These are phyloP conservation scores for Hyphodiscus sp. DNA, from an alignment of 2,329 filamentous ascomycete genomes.

Conservation along the genomic window DNA sequence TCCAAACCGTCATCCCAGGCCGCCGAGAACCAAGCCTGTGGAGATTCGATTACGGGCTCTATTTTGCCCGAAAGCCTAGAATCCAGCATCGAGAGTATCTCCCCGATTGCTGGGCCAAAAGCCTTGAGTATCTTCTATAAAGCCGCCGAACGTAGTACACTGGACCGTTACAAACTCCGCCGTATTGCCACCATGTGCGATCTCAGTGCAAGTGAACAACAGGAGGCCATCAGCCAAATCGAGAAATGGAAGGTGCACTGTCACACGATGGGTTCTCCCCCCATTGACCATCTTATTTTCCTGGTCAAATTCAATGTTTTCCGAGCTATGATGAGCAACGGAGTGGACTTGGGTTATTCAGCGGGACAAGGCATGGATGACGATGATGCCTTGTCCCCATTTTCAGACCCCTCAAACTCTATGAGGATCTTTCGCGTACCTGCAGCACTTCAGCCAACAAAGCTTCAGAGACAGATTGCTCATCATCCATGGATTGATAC, in stretches of 20 bases:
- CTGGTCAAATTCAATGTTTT: slow-evolving; percentile 23
- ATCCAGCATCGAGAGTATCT: neutral
- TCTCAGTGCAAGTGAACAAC: neutral
- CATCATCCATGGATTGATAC: slow-evolving; percentile 35
- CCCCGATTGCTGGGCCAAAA: neutral
- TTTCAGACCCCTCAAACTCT: neutral
- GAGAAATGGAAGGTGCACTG: neutral
- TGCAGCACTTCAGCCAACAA: slow-evolving; percentile 5
- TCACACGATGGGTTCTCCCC: slow-evolving; percentile 10
- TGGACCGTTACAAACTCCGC: neutral
- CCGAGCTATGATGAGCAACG: slow-evolving; percentile 17
- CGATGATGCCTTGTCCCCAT: slow-evolving; percentile 7
- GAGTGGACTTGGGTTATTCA: slow-evolving; percentile 2
- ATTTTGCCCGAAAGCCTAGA: neutral
- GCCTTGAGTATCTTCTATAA: neutral
- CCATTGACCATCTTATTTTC: slow-evolving; percentile 12
- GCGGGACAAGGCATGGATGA: neutral
- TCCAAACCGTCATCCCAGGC: neutral
- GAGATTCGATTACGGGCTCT: neutral
- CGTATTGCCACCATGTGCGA: neutral
- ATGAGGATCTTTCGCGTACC: neutral
- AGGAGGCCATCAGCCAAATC: slow-evolving; percentile 2
- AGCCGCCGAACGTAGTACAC: neutral
- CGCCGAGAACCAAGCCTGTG: neutral
- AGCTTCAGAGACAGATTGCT: slow-evolving; percentile 20